Conservation (phyloP, 306 rosid species). For the Vigna nakashimae region DNA sequence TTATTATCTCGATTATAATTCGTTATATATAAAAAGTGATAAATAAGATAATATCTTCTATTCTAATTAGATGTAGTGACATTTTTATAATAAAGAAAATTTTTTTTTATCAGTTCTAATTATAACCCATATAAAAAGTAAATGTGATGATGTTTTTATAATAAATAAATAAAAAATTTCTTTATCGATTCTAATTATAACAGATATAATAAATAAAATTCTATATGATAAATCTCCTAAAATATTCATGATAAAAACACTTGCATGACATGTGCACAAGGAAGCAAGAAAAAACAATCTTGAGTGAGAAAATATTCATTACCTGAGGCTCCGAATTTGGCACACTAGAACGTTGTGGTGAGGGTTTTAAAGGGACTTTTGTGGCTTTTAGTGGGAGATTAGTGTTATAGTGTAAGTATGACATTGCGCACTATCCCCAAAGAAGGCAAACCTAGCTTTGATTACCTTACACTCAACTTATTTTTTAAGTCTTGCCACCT, state of each 20-base stretch:
- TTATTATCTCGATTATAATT: too few species aligned
- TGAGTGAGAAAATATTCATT: background rate
- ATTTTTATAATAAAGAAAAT: too few species aligned
- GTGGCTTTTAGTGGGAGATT: background rate
- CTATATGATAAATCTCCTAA: too few species aligned
- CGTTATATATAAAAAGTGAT: too few species aligned
- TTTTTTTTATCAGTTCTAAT: too few species aligned
- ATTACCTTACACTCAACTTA: conserved; percentile 2
- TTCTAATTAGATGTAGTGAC: accelerated
- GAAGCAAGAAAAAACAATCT: background rate
- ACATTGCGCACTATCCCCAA: conserved; percentile 16
- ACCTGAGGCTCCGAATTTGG: conserved; percentile 15
- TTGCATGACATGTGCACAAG: background rate
- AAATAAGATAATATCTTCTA: too few species aligned
- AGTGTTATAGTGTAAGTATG: background rate
- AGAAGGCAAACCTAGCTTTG: conserved; percentile 24
- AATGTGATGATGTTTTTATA: too few species aligned
- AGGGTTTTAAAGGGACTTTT: background rate
- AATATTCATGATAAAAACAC: too few species aligned
- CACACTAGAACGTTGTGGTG: background rate
- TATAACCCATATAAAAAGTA: too few species aligned
- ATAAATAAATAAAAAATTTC: too few species aligned
- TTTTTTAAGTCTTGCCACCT: background rate
- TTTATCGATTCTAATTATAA: too few species aligned
- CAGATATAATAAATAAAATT: too few species aligned